Evolutionary conservation across 495 filamentous ascomycete species (phyloP).

Genomic region (Aspergillus mulundensis): DNA sequence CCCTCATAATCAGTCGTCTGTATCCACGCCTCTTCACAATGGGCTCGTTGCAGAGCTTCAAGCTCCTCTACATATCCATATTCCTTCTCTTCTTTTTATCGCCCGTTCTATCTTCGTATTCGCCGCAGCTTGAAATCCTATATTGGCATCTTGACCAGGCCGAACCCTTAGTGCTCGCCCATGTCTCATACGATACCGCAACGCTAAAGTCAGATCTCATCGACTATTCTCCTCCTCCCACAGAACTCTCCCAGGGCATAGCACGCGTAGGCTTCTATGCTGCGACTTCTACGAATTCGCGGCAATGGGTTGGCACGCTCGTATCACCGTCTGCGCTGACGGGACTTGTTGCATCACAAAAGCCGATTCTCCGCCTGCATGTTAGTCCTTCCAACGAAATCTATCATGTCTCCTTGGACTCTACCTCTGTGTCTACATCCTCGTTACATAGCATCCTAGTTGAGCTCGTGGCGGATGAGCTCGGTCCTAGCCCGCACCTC

Average conservation of each 20-base stretch:
- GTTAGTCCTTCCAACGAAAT: slow-evolving; percentile 31
- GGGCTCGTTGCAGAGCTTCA: slow-evolving; percentile 19
- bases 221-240: slow-evolving; percentile 34
- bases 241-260: slow-evolving; percentile 15
- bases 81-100: slow-evolving; percentile 17
- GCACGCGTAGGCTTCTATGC: slow-evolving; percentile 40
- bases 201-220: slow-evolving; percentile 30
- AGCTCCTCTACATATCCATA: slow-evolving; percentile 10
- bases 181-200: slow-evolving; percentile 35
- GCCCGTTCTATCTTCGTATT: slow-evolving; percentile 14
- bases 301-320: slow-evolving; percentile 41
- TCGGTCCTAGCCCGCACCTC: slow-evolving; percentile 35
- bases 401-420: slow-evolving; percentile 34
- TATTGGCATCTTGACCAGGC: slow-evolving; percentile 37
- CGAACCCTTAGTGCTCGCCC: slow-evolving; percentile 38
- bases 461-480: slow-evolving; percentile 25
- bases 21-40: slow-evolving; percentile 18
- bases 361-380: slow-evolving; percentile 35
- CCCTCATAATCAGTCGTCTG: not conserved
- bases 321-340: slow-evolving; percentile 29
- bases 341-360: slow-evolving; percentile 11
- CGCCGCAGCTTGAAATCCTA: slow-evolving; percentile 31
- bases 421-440: slow-evolving; percentile 2
- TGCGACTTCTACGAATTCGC: slow-evolving; percentile 21
- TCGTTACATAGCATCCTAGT: slow-evolving; percentile 15